phyloP scores from a whole-genome alignment of 331 rosid genomes.

The Pyrus hybrid region DNA sequence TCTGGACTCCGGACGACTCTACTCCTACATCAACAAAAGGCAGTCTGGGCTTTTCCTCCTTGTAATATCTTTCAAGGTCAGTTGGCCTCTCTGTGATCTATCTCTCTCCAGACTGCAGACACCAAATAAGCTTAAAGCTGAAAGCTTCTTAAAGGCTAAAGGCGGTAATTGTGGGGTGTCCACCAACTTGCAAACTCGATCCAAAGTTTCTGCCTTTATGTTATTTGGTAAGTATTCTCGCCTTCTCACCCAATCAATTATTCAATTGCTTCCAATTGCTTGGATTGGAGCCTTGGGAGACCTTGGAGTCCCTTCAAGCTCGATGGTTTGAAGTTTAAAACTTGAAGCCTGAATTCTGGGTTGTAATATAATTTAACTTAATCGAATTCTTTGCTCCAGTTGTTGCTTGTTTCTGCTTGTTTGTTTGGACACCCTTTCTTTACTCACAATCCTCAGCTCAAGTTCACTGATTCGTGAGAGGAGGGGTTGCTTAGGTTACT shows the following conservation, averaged over 20 bases:
- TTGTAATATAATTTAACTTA: neutral
- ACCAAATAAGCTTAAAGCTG: neutral
- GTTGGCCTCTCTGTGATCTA: neutral
- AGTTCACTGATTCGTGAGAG: slow-evolving; percentile 19
- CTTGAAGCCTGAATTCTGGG: neutral
- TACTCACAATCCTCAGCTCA: slow-evolving; percentile 32
- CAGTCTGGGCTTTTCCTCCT: neutral
- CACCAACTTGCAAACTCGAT: neutral
- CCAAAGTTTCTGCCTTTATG: neutral
- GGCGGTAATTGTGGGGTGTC: neutral
- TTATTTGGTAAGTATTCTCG: neutral
- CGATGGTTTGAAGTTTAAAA: no score
- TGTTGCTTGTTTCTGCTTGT: slow-evolving; percentile 33
- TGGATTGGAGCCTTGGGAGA: neutral
- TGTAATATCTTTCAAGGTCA: neutral
- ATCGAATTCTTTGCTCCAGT: slow-evolving; percentile 17
- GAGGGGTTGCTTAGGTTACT: neutral
- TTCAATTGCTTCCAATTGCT: neutral
- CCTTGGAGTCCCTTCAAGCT: neutral
- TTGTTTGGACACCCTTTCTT: slow-evolving; percentile 41
- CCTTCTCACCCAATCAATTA: neutral
- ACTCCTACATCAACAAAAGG: neutral
- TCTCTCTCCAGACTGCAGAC: neutral
- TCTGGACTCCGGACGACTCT: neutral
- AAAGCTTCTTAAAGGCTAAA: neutral